Evolutionary conservation across 2,329 filamentous ascomycete species (phyloP).

Genomic region (Diaporthe sp.): DNA sequence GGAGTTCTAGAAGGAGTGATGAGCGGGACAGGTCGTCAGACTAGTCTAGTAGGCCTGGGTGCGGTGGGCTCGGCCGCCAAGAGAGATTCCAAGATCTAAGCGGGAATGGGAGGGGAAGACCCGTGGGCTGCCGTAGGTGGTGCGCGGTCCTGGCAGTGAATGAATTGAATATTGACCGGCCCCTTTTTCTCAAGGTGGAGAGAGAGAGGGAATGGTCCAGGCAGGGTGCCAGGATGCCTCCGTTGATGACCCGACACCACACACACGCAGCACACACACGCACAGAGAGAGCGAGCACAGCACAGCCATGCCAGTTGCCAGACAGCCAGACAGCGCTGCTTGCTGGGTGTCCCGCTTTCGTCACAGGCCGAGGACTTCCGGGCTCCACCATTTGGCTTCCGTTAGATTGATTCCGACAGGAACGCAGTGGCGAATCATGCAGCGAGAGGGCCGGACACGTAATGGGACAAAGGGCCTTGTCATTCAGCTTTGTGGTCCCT

Average conservation of each 20-base stretch:
- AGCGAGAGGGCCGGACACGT: conserved; percentile 19
- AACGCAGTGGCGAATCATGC: conserved; percentile 28
- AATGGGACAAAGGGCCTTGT: conserved; percentile 27
- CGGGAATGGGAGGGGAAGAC: conserved; percentile 17
- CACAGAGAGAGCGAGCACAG: not conserved
- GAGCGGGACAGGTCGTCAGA: conserved; percentile 9
- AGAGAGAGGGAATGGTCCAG: not conserved
- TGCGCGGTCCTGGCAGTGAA: conserved; percentile 8
- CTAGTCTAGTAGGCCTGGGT: conserved; percentile 16
- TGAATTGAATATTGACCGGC: conserved; percentile 23
- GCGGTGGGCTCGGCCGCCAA: conserved; percentile 31
- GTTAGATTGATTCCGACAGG: conserved; percentile 19
- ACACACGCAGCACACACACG: not conserved
- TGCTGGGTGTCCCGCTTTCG: conserved; percentile 28
- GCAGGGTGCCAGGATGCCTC: conserved; percentile 14
- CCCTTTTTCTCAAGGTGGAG: conserved; percentile 34
- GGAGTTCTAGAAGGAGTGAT: conserved; percentile 36
- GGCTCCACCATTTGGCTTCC: conserved; percentile 29
- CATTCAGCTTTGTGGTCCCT: conserved; percentile 13
- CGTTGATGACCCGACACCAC: conserved; percentile 3
- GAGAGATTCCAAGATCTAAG: conserved; percentile 17
- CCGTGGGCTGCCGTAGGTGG: conserved; percentile 8
- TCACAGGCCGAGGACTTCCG: conserved; percentile 15
- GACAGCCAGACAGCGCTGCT: not conserved
- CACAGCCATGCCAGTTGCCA: conserved; percentile 1